Base-by-base conservation (phyloP, 805 yeast genomes). In the Wickerhamomyces silvicola region DNA sequence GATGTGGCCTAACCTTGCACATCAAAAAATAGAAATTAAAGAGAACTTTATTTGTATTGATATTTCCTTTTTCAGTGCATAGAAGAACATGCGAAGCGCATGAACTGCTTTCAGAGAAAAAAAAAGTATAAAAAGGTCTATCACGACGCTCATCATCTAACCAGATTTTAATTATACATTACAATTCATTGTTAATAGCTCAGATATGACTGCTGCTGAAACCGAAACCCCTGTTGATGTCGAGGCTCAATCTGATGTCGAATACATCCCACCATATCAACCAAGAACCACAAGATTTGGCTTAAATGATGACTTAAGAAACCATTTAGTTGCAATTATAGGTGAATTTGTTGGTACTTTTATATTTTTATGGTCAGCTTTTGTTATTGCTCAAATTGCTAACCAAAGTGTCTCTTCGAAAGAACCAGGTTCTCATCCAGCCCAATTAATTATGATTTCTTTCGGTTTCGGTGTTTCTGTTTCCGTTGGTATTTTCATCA, bases 271-370 rank as follows among this genome's bases (percentile, higher is more conserved):
- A 24, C 66, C 65, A 30, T 52, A 50, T 36, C 57, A 39, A 38
- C 46, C 52, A 38, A 48, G 46, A 43, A 54, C 56, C 34, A 43
- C 54, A n/a, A 52, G 40, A 25, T 66, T 70, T 24, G 60, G 70
- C 24, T 54, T 60, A 10, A 46, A 54, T 22, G 73, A 68, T 44
- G 48, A 66, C 11, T 15, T 64, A 22, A 68, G 75, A 54, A 78
- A 80, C 62, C 84, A 80, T 47, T 45, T 71, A 29, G 64, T 81
- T 47, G 88, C 86, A n/a, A 66, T 70, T 22, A 59, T 72, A 37
- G 92, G 87, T 57, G 95, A 85, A 61, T 82, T 85, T 57, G 70
- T 76, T 48, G 95, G 95, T 48, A 85, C 95, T 22, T 85, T 82
- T 54, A 67, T 81, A 56, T 85, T 85, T 62, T 64, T 86, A 42